Evolutionary conservation across 176 grass and related monocot species (phyloP), one percentile per base, ranked within the genome.

Genomic region (Metroxylon sagu): DNA sequence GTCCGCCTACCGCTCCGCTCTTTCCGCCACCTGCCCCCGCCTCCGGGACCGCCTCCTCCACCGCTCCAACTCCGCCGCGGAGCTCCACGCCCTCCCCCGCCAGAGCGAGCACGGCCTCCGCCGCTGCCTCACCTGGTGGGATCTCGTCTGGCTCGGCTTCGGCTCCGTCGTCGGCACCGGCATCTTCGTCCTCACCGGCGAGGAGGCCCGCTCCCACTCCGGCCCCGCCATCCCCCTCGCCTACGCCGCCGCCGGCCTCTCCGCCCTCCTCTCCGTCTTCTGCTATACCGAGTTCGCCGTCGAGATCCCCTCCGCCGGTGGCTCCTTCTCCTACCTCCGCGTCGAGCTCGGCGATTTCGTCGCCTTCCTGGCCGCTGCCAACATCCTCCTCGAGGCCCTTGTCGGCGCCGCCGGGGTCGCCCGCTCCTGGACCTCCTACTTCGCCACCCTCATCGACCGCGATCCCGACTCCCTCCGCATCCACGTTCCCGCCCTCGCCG

Each of bases 201-300:
- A 85, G 29, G 87, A 97, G 62, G 78, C 93, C 19, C 93, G 71
- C 74, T 68, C 88, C 60, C 52, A 97, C 69, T 87, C 93, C 4
- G 93, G 93, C 3, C 93, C 93, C 4, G 87, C 93, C 71, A 85
- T 91, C 52, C 69, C 91, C 57, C 81, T 97, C 48, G 91, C 93
- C 26, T 97, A 91, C 74, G 73, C 85, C 14, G 81, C 73, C 2
- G 77, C 87, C 12, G 93, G 93, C 0, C 53, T 98, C 73, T 92
- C 87, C 65, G 93, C 93, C 54, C 88, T 98, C 81, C 81, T 98
- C 1, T 98, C 93, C 0, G 93, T 98, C 53, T 89, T 92, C 78
- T 98, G 84, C 81, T 98, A 92, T 81, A 89, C 87, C 15, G 93
- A 98, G 65, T 92, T 92, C 59, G 84, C 87, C 2, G 87, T 98